Evolutionary conservation across 140 eudicot species (phyloP).

Genomic region (Flaveria floridana): DNA sequence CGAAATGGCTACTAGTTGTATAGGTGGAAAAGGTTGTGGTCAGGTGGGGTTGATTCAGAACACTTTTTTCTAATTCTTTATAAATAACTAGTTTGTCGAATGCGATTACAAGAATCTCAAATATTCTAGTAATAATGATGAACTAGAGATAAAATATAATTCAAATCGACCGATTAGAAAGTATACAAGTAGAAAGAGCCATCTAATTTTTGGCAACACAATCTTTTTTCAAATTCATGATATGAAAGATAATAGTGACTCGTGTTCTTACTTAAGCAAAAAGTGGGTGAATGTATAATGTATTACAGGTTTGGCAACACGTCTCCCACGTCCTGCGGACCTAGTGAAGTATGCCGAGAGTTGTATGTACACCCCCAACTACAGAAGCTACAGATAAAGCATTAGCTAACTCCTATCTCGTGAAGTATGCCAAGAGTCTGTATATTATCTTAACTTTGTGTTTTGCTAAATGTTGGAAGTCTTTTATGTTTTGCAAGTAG

Average conservation of each 20-base stretch:
- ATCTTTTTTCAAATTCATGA: not conserved
- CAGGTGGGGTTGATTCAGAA: not conserved
- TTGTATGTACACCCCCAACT: conserved; percentile 93
- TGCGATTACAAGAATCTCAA: not conserved
- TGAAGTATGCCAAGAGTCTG: not conserved
- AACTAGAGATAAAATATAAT: not conserved
- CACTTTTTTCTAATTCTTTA: not conserved
- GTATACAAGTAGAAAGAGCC: no score
- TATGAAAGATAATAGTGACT: not conserved
- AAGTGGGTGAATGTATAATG: not conserved
- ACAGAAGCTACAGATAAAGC: conserved; percentile 67
- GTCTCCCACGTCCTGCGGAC: conserved; percentile 80
- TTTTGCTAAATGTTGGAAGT: not conserved
- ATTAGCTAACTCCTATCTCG: not conserved
- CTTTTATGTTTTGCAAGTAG: not conserved
- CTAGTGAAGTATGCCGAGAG: conserved; percentile 86
- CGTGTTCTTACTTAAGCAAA: not conserved
- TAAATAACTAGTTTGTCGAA: not conserved
- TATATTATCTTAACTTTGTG: not conserved
- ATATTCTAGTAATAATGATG: not conserved
- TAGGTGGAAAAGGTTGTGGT: not conserved
- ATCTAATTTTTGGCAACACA: no score
- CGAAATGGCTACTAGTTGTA: not conserved
- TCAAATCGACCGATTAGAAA: no score
- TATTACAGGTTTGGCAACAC: conserved; percentile 74